Base-by-base conservation (phyloP, 2,329 filamentous ascomycete genomes). In the Phaeophleospora eucalypticola region DNA sequence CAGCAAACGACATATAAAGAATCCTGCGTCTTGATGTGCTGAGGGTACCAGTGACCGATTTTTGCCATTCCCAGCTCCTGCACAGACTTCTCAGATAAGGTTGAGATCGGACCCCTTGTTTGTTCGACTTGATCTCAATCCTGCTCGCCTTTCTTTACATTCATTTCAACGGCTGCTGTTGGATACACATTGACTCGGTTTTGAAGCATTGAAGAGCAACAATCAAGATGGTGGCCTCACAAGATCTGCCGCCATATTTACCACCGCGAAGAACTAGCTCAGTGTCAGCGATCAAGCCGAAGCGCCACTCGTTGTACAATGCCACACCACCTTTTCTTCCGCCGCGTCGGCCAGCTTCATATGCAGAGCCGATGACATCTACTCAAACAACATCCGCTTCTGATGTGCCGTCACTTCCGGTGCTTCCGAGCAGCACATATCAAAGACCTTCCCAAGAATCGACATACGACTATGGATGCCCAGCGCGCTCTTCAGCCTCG, bases 231-330 rank as follows among this genome's bases (percentile, higher is more conserved):
- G 17, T 16, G 6, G 21, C 33, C 17, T 29, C 38, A 24, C 14
- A 17, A 27, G 34, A 45, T 15, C 27, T 29, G 32, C 41, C 50
- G 9, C 34, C 43, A 16, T 50, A 40, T 27, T 39, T 48, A 37
- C 51, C 51, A 32, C 51, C 51, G 29, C 46, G 47, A 48, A 41
- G 52, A 41, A 51, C 54, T 33, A 46, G 29, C 17, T 58, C 54
- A 24, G 51, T 47, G 34, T 46, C 49, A 34, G 49, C 54, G 21
- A 34, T 54, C 19, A 34, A 44, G 34, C 33, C 41, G 29, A 44
- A 43, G 37, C 53, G 24, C 7, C 39, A 27, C 46, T 48, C 35
- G 44, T 32, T 29, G 34, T 38, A 34, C 40, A 32, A 29, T 43
- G 46, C 33, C 34, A 39, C 49, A 38, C 49, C 53, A 16, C 49